Evolutionary conservation across 805 yeast species (phyloP), one percentile per base, ranked within the genome.

Genomic region (Wickerhamomyces chaumierensis): DNA sequence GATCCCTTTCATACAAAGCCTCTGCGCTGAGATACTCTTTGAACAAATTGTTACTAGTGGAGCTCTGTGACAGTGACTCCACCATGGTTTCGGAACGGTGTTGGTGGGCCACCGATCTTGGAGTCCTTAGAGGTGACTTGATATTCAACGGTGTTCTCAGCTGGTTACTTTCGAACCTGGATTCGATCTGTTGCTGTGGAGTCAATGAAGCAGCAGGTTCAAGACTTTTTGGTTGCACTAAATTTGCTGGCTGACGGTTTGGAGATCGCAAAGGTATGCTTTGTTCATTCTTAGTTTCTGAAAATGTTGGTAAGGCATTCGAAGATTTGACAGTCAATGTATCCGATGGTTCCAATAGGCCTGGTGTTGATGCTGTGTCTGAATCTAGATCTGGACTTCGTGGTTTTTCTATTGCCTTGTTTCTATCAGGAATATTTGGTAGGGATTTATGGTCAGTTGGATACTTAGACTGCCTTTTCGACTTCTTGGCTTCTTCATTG

Each of bases 401-500:
- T 25, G 29, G 12, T 14, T 25, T 25, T 13, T 25, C 29, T 8
- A 11, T 21, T 7, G 6, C 9, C 11, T 21, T 25, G n/a, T 14
- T 18, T 9, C 15, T 31, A 3, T 36, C 41, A 13, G 57, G 58
- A 11, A 53, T 42, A 17, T 36, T 44, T 35, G 52, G 56, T 31
- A 50, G 39, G 15, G 49, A 45, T 36, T 48, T 52, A 33, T 45
- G 48, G 31, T 42, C 37, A 27, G 37, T 36, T 11, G 43, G 33
- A 14, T 36, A 12, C 31, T 36, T 38, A 23, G 48, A 40, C 17
- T 28, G 33, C 25, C 48, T 45, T 29, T 47, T 47, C 29, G 34
- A 21, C 41, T 39, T 42, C 31, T 52, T 56, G 50, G 44, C 58
- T 42, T 50, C 51, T 47, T 77, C 82, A 47, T 78, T 74, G 45